These are phyloP conservation scores for Pleurotus salmoneostramineus DNA, from an alignment of 768 basidiomycete genomes.

Conservation along the genomic window DNA sequence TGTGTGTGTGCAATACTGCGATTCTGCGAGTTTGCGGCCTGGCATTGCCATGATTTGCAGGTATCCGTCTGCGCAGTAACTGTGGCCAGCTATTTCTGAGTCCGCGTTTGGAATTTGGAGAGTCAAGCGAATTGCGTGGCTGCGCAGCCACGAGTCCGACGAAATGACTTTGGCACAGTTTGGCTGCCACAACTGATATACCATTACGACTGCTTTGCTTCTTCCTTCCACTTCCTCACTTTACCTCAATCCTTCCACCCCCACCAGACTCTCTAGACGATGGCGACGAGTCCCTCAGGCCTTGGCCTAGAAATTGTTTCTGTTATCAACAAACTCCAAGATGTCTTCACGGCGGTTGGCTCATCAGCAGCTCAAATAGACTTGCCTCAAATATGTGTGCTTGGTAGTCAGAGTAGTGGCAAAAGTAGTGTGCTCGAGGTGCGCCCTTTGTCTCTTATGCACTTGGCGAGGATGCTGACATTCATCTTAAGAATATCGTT, in stretches of 20 bases:
- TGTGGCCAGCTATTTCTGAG: no score
- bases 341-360: conserved; percentile 85
- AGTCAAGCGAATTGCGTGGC: no score
- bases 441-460: conserved; percentile 16
- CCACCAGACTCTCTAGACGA: conserved; percentile 24
- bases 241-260: conserved; percentile 12
- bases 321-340: conserved; percentile 86
- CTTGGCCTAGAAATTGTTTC: conserved; percentile 80
- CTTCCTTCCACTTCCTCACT: conserved; percentile 11
- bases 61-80: no score
- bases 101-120: no score
- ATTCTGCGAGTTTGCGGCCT: no score
- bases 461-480: conserved; percentile 10
- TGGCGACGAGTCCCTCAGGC: conserved; percentile 56
- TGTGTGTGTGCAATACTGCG: no score
- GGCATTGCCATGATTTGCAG: no score
- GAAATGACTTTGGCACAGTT: conserved; percentile 5
- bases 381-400: conserved; percentile 88
- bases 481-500: conserved; percentile 76
- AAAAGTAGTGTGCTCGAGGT: conserved; percentile 94
- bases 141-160: not conserved
- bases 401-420: conserved; percentile 89
- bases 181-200: conserved; percentile 1
- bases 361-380: conserved; percentile 77
- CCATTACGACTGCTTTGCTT: not conserved